A percentile compares a stretch with the other conserved stretches of the same genome.
phyloP scores from a whole-genome alignment of 1,139 yeast genomes.

The Diutina ranongensis region DNA sequence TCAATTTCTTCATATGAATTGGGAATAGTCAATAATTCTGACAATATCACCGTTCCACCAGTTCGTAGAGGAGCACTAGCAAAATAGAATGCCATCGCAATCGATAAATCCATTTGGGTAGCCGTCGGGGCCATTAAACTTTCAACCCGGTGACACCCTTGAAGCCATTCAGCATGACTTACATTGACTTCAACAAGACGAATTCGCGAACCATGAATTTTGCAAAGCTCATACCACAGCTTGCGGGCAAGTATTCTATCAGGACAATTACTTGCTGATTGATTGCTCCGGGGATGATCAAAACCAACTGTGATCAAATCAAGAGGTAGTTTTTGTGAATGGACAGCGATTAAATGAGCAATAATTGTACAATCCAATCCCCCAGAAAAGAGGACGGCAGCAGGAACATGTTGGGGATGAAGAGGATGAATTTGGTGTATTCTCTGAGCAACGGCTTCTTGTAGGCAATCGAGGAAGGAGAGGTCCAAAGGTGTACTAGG shows the following conservation, averaged over 20 bases:
- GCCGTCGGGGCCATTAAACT: slow-evolving; percentile 68
- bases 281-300: slow-evolving; percentile 73
- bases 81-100: slow-evolving; percentile 89
- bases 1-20: background rate
- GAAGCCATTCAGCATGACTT: slow-evolving; percentile 51
- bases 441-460: slow-evolving; percentile 19
- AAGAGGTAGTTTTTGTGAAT: slow-evolving; percentile 11
- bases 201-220: slow-evolving; percentile 15
- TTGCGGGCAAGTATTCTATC: slow-evolving; percentile 64
- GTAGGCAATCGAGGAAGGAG: background rate
- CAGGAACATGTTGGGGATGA: slow-evolving; percentile 17
- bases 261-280: slow-evolving; percentile 57
- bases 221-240: slow-evolving; percentile 42
- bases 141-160: slow-evolving; percentile 40
- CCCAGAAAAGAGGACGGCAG: slow-evolving; percentile 79
- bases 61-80: slow-evolving; percentile 47
- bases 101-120: slow-evolving; percentile 92
- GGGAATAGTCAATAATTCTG: background rate
- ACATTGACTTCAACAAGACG: slow-evolving; percentile 61
- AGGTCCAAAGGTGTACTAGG: background rate
- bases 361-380: slow-evolving; percentile 87
- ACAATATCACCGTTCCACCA: background rate
- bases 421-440: slow-evolving; percentile 50
- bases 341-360: slow-evolving; percentile 34
- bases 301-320: slow-evolving; percentile 94